Base-by-base conservation (phyloP, 176 grass and related monocot genomes). In the Phoenix dactylifera region DNA sequence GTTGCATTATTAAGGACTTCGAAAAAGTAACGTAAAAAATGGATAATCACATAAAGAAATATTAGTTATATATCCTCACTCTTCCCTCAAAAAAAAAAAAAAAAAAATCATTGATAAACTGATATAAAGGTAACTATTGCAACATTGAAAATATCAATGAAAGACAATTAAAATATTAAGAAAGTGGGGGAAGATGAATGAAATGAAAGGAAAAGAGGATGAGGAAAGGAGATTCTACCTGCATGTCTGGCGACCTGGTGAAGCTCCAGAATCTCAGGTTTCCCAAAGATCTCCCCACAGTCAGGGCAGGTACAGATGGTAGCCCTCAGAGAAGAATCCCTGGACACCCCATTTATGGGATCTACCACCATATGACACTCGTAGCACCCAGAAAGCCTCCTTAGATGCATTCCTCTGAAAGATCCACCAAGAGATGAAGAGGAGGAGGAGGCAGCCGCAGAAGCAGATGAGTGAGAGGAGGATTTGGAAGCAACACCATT, bases 281-380 rank as follows among this genome's bases (percentile, higher is more conserved):
- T 70, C 50, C 91, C 69, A 79, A 91, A 97, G 54, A 97, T 63
- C 64, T 97, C 87, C 49, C 81, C 92, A 72, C 92, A 97, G 66
- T 97, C 81, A 22, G 78, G 77, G 65, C 92, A 97, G 65, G 92
- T 39, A 58, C 52, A 88, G 75, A 91, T 73, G 55, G 80, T 61
- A 15, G 80, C 65, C 5, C 78, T 68, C 82, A 82, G 70, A 44
- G 81, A 78, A 18, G 71, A 29, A 22, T 72, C 78, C 59, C 77
- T 59, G 16, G 74, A 66, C 25, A 72, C 70, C 18, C 89, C 84
- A 23, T 72, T 76, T 29, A 84, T 69, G 18, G 92, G 77, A 52
- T 96, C 87, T 24, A 90, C 86, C 53, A 85, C 87, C 66, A 74
- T 82, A 69, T 97, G 92, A 69, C 92, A 97, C 81, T 97, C 93